Evolutionary conservation across 345 rosid genomes (phyloP), one percentile per base, ranked within the genome.

Genomic region (Populus ilicifolia): DNA sequence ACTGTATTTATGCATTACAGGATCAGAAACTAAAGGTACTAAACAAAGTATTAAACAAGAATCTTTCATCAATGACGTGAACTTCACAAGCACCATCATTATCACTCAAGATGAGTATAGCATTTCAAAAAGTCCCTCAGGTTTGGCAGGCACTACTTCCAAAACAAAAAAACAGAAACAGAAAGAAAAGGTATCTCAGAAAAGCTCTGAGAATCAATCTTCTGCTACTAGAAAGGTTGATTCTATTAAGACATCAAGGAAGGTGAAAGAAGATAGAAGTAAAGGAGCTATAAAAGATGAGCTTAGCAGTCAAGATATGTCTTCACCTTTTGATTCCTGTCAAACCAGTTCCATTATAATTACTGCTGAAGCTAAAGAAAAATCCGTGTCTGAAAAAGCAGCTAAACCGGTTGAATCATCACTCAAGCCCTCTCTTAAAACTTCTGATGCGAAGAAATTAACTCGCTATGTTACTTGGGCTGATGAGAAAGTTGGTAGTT

Each of bases 391-490:
- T 66, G 78, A 68, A 73, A 81, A 80, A 71, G 77, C 73, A 54
- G 81, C 78, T 72, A 75, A 77, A 67, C 81, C 79, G 65, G 78
- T 84, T 81, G 87, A 77, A 79, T 54, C 76, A 21, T 62, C 81
- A 69, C 87, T 81, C 72, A 92, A 87, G 80, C 83, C 98, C 52
- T 90, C 92, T 74, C 94, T 96, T 75, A 90, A 88, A 87, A 78
- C 82, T 69, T 77, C 89, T 48, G 84, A 84, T 63, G 75, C 89
- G 39, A 89, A 87, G 84, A 91, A 85, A 81, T 78, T 80, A 23
- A 75, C 62, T 46, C 89, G 74, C 48, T 86, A 90, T 44, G 98
- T 96, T 76, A 92, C 92, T n/a, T 95, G 98, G 97, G 97, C 96
- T 64, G 98, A 93, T 87, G 87, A 89, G 83, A 86, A 86, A 77